Conservation (phyloP, 495 filamentous ascomycete genomes). For the Aspergillus incahuasiensis region DNA sequence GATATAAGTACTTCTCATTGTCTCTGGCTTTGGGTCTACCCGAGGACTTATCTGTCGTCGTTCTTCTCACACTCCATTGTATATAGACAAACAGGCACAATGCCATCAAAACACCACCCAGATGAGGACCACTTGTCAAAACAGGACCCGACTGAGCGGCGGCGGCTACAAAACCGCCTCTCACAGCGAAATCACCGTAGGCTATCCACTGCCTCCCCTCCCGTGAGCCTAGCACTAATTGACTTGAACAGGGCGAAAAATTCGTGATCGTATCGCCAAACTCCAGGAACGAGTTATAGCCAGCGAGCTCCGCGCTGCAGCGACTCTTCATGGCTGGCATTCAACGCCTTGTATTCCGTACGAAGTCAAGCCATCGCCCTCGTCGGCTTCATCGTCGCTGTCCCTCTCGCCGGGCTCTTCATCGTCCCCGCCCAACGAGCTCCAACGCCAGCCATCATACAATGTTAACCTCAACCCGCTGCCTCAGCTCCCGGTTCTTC, state of each 20-base stretch:
- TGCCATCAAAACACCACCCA: background rate
- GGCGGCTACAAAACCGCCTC: constrained; percentile 33
- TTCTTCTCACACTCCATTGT: background rate
- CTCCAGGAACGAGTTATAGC: constrained; percentile 42
- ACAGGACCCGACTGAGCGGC: constrained; percentile 14
- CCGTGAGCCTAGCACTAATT: background rate
- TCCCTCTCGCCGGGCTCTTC: background rate
- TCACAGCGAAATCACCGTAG: constrained; percentile 37
- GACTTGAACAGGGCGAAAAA: constrained; percentile 29
- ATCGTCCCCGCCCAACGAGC: background rate
- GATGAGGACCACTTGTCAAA: background rate
- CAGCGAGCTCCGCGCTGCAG: constrained; percentile 35
- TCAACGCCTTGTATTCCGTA: constrained; percentile 7
- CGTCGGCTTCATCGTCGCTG: constrained; percentile 8
- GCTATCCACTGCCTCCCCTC: too few species aligned
- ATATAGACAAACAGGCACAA: constrained; percentile 1
- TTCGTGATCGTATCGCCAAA: constrained; percentile 40
- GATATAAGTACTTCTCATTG: background rate
- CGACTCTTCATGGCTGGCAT: constrained; percentile 30
- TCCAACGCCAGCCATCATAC: background rate
- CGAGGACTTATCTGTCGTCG: too few species aligned
- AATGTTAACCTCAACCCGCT: background rate
- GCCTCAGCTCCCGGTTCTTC: background rate
- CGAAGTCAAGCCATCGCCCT: constrained; percentile 11
- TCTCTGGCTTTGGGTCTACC: background rate